These are phyloP conservation scores for Xerocomus minutiporus DNA, from an alignment of 1,284 basidiomycete genomes.

Conservation along the genomic window DNA sequence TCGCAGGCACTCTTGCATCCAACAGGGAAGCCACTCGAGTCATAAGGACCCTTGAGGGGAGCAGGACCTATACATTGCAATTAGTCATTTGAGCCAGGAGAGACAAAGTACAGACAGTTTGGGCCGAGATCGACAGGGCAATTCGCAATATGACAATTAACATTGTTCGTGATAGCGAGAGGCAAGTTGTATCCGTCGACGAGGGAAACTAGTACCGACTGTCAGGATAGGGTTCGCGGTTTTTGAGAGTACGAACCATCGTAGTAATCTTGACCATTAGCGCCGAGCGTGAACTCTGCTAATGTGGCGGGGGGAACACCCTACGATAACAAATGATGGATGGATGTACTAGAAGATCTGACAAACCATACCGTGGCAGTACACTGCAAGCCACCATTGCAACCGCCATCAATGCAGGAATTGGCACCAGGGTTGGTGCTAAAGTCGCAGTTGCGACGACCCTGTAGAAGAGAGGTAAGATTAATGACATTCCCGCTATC, in stretches of 20 bases:
- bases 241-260: constrained; percentile 18
- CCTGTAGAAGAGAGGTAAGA: constrained; percentile 17
- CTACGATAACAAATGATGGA: constrained; percentile 18
- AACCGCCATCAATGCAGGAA: constrained; percentile 53
- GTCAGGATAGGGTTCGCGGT: constrained; percentile 1
- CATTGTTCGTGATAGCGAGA: constrained; percentile 39
- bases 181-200: constrained; percentile 50
- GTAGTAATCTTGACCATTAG: constrained; percentile 23
- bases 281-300: constrained; percentile 51
- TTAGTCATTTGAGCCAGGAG: neutral
- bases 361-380: constrained; percentile 39
- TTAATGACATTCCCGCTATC: neutral
- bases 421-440: constrained; percentile 43
- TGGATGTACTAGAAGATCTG: neutral
- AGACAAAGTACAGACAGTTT: constrained; percentile 30
- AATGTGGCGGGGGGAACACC: constrained; percentile 61
- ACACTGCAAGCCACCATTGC: constrained; percentile 55
- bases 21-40: constrained; percentile 39
- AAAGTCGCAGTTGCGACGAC: constrained; percentile 40
- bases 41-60: constrained; percentile 39
- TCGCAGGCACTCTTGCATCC: constrained; percentile 51
- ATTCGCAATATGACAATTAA: constrained; percentile 36
- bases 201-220: constrained; percentile 31
- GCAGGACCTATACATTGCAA: constrained; percentile 34
- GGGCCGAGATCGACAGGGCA: constrained; percentile 45